A percentile compares a stretch with the other conserved stretches of the same genome.
phyloP scores from a whole-genome alignment of 2,329 filamentous ascomycete species.

The Colletotrichum cordylinicola region DNA sequence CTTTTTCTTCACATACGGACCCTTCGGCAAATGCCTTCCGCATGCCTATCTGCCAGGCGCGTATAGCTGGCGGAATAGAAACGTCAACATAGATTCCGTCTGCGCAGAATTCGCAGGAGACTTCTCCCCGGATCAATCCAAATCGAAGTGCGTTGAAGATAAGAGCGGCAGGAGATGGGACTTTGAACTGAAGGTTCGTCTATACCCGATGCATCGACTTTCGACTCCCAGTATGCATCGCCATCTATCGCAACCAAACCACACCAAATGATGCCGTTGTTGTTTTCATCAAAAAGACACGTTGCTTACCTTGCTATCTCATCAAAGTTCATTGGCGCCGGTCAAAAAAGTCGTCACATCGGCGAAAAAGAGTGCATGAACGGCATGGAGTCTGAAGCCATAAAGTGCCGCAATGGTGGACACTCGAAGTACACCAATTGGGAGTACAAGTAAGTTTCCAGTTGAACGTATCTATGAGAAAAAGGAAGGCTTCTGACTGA shows the following conservation, averaged over 20 bases:
- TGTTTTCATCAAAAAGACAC: fast-evolving
- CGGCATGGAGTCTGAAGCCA: neutral
- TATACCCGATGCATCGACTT: neutral
- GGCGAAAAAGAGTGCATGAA: neutral
- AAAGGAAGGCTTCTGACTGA: neutral
- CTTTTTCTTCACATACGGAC: neutral
- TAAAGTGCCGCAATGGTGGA: neutral
- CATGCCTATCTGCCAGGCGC: neutral
- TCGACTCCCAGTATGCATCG: fast-evolving
- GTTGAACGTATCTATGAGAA: neutral
- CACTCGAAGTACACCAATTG: neutral
- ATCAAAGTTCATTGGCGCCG: neutral
- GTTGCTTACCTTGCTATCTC: neutral
- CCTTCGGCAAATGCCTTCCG: fast-evolving
- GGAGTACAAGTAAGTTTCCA: neutral
- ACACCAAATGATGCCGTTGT: neutral
- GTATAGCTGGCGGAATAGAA: neutral
- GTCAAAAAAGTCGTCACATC: neutral
- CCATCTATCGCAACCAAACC: neutral
- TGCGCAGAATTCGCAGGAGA: neutral
- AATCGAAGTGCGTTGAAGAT: neutral
- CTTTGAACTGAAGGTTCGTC: neutral
- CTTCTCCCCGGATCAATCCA: neutral
- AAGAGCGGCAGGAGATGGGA: neutral
- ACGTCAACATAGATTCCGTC: neutral